phyloP scores from a whole-genome alignment of 1,284 basidiomycete species.

The Melampsora occidentalis region DNA sequence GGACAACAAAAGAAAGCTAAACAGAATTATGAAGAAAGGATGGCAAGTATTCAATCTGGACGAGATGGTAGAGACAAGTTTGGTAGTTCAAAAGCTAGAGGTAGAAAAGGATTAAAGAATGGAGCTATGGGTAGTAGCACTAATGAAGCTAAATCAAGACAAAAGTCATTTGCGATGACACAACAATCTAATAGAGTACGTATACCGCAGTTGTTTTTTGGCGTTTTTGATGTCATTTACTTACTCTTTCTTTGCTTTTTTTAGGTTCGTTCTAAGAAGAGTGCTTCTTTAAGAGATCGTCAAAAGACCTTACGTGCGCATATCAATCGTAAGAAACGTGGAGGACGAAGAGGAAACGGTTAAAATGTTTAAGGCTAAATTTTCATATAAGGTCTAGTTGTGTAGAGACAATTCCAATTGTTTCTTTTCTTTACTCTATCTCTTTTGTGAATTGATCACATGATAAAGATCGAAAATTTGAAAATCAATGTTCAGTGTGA shows the following conservation, averaged over 20 bases:
- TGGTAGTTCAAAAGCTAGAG: conserved; percentile 56
- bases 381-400: too few relatives aligned
- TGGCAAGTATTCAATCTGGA: conserved; percentile 86
- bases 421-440: too few relatives aligned
- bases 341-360: conserved; percentile 37
- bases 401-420: too few relatives aligned
- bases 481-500: too few relatives aligned
- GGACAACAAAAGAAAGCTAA: conserved; percentile 93
- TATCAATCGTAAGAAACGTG: conserved; percentile 41
- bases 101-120: conserved; percentile 53
- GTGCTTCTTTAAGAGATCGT: conserved; percentile 38
- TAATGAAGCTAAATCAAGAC: conserved; percentile 41
- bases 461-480: too few relatives aligned
- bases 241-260: background rate
- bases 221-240: background rate
- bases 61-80: conserved; percentile 95
- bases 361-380: background rate
- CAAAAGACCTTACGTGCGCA: conserved; percentile 39
- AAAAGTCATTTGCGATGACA: conserved; percentile 42
- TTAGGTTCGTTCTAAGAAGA: conserved; percentile 38
- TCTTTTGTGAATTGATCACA: too few relatives aligned
- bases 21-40: conserved; percentile 87
- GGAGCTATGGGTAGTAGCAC: conserved; percentile 47
- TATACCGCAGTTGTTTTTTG: background rate
- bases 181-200: conserved; percentile 39